These are phyloP conservation scores for Thermothelomyces thermophilus DNA, from an alignment of 2,329 filamentous ascomycete genomes.

Conservation along the genomic window DNA sequence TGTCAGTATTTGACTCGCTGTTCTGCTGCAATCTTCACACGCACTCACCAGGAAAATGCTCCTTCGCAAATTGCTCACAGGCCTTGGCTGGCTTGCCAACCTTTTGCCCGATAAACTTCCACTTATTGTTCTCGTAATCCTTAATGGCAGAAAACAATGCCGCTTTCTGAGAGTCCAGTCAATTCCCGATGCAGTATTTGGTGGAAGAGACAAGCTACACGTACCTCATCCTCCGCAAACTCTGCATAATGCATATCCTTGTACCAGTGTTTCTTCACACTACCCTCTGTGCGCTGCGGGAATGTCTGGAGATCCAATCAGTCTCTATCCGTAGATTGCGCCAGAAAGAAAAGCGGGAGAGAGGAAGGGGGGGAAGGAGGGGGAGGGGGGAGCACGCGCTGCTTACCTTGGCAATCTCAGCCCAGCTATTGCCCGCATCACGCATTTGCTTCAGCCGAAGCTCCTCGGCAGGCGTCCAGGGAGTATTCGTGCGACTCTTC, in stretches of 20 bases:
- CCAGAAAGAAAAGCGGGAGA: not conserved
- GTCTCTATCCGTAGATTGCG: slow-evolving; percentile 5
- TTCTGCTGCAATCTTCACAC: no score
- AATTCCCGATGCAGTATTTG: not conserved
- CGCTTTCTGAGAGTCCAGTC: slow-evolving; percentile 50
- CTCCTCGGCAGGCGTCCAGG: slow-evolving; percentile 94
- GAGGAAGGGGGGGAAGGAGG: no score
- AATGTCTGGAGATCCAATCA: slow-evolving; percentile 60
- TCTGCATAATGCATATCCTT: slow-evolving; percentile 99
- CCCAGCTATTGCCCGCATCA: slow-evolving; percentile 90
- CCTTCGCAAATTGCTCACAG: slow-evolving; percentile 81
- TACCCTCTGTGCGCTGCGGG: slow-evolving; percentile 87
- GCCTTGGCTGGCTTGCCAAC: slow-evolving; percentile 95
- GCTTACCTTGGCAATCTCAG: slow-evolving; percentile 89
- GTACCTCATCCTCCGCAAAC: slow-evolving; percentile 93
- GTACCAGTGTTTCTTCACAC: slow-evolving; percentile 99
- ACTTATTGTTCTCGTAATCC: slow-evolving; percentile 97
- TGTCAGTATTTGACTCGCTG: not conserved
- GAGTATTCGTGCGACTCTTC: slow-evolving; percentile 96
- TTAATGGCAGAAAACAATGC: slow-evolving; percentile 90
- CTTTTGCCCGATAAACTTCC: slow-evolving; percentile 95
- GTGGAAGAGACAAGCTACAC: slow-evolving; percentile 25
- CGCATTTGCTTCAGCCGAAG: slow-evolving; percentile 88
- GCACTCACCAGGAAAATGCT: slow-evolving; percentile 64
- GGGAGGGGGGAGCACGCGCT: no score